Base-by-base conservation (phyloP, 345 rosid genomes). In the Pugionium cornutum region DNA sequence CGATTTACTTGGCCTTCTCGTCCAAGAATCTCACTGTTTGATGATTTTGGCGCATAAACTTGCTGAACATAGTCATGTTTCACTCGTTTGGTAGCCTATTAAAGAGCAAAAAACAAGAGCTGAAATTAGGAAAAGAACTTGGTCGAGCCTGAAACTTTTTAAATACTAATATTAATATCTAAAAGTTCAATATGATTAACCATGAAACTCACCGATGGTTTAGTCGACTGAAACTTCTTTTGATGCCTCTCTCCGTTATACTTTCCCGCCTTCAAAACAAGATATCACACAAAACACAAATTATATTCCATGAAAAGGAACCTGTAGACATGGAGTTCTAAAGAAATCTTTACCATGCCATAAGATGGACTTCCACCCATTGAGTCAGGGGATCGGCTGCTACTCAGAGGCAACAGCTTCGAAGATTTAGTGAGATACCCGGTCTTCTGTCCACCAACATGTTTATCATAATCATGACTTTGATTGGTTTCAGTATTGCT, bases 71-170 rank as follows among this genome's bases (percentile, higher is more conserved):
- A 55, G 49, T 77, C 80, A n/a, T 51, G 60, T 73, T 75, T 67
- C 69, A 63, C 68, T 75, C 35, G 64, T 55, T 81, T 86, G 5
- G 72, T 51, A 54, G 68, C 86, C 96, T 89, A 44, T 81, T 72
- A 69, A 61, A 45, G 6, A 46, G 29, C 5, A 2, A n/a, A 2
- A 18, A 2, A 9, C 39, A 43, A 36, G 18, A 18, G 18, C 18
- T 18, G 18, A 18, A 18, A 18, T 18, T 18, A 18, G 18, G 18
- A 18, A 18, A 18, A 18, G 55, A 58, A 65, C 61, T 36, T 73
- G 66, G n/a, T 29, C n/a, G 40, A 48, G 9, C 58, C 58, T 54
- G 5, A 39, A 26, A 46, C 55, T 62, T 7, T 59, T 4, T 9
- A 4, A 31, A n/a, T 27, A 37, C 27, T 47, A 18, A 57, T 4